Evolutionary conservation across 2,329 filamentous ascomycete genomes (phyloP).

Genomic region (Nothomitra cinnamomea): DNA sequence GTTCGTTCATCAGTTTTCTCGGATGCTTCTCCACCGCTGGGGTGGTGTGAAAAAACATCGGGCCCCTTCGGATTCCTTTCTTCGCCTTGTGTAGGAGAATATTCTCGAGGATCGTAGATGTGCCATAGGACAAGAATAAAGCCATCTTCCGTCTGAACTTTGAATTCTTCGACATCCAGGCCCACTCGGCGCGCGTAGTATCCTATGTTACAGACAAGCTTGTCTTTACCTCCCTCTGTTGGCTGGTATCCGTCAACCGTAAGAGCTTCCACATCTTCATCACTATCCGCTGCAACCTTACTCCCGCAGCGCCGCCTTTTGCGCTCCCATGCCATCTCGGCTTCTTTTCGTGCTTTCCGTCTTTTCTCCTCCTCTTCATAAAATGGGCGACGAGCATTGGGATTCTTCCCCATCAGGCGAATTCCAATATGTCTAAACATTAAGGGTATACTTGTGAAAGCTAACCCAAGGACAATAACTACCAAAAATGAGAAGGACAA

Average conservation of each 20-base stretch:
- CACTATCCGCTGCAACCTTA: constrained; percentile 27
- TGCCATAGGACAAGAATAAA: constrained; percentile 85
- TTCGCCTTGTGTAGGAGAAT: constrained; percentile 33
- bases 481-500: constrained; percentile 63
- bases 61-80: constrained; percentile 40
- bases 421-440: constrained; percentile 32
- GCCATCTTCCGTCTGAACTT: constrained; percentile 84
- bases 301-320: constrained; percentile 22
- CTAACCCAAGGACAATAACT: constrained; percentile 56
- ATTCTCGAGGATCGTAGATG: constrained; percentile 67
- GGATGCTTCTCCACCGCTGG: constrained; percentile 6
- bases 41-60: constrained; percentile 39
- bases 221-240: constrained; percentile 66
- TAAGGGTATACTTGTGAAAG: constrained; percentile 47
- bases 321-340: constrained; percentile 44
- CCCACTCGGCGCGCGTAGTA: constrained; percentile 84
- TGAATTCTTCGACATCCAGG: constrained; percentile 64
- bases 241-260: constrained; percentile 45
- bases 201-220: constrained; percentile 56
- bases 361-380: constrained; percentile 53
- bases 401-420: constrained; percentile 40
- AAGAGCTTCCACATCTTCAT: constrained; percentile 22
- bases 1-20: constrained; percentile 3
- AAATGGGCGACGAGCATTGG: constrained; percentile 47
- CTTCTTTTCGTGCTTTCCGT: constrained; percentile 36